A percentile compares a stretch with the other conserved stretches of the same genome.
phyloP scores from a whole-genome alignment of 306 rosid genomes.

The Vigna trinervia region DNA sequence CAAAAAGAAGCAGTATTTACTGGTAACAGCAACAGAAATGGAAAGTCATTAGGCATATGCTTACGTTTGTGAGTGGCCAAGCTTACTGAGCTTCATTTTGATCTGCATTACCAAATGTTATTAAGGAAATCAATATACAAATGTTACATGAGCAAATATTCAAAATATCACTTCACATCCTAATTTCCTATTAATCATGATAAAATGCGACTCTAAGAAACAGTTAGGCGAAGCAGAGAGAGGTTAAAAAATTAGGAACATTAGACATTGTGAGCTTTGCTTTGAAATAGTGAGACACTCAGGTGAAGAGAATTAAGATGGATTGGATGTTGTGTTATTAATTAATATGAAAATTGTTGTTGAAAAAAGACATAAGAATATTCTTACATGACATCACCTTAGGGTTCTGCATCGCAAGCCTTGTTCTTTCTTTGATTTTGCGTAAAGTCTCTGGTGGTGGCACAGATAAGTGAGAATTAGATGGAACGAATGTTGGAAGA shows the following conservation, averaged over 20 bases:
- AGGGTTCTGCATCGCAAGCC: conserved; percentile 98
- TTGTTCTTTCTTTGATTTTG: conserved; percentile 88
- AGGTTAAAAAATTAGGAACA: background rate
- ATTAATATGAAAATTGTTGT: conserved; percentile 38
- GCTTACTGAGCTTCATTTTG: conserved; percentile 79
- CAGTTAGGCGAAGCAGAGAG: conserved; percentile 17
- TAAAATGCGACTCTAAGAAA: conserved; percentile 20
- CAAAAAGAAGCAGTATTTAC: conserved; percentile 2
- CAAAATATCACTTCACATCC: conserved; percentile 24
- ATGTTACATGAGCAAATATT: background rate
- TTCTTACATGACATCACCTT: conserved; percentile 99
- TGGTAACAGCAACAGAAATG: conserved; percentile 23
- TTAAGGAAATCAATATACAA: conserved; percentile 30
- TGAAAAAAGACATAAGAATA: conserved; percentile 53
- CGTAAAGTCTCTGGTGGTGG: conserved; percentile 75
- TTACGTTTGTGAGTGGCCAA: conserved; percentile 93
- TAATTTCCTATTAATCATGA: conserved; percentile 12
- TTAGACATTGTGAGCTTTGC: background rate
- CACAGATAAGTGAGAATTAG: background rate
- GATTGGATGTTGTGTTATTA: background rate
- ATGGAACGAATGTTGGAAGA: conserved; percentile 28
- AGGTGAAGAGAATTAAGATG: conserved; percentile 18
- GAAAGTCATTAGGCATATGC: conserved; percentile 43
- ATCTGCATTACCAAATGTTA: conserved; percentile 66
- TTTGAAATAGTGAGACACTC: conserved; percentile 17